Percentiles rank a stretch among this genome's conserved stretches.
phyloP scores from a whole-genome alignment of 2,329 filamentous ascomycete genomes.

The Botrytis elliptica region DNA sequence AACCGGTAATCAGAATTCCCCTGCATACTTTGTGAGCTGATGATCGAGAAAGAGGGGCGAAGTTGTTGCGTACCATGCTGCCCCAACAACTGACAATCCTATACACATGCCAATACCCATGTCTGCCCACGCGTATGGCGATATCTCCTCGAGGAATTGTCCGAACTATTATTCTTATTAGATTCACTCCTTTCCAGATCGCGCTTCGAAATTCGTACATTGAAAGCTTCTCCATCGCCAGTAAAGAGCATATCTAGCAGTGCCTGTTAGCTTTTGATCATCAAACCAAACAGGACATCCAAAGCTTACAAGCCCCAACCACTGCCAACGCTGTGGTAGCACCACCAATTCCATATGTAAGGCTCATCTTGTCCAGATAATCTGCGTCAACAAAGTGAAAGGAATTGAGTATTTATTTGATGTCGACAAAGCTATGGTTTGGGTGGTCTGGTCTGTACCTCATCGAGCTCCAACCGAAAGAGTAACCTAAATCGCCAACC shows the following conservation, averaged over 20 bases:
- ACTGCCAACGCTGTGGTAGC: slow-evolving; percentile 66
- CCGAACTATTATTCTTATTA: slow-evolving; percentile 62
- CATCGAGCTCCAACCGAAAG: slow-evolving; percentile 17
- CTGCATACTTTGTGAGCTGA: slow-evolving; percentile 47
- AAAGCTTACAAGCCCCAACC: slow-evolving; percentile 75
- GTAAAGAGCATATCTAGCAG: slow-evolving; percentile 94
- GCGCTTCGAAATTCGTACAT: slow-evolving; percentile 56
- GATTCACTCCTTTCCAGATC: background rate
- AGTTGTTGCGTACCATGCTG: slow-evolving; percentile 72
- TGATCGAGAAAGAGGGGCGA: background rate
- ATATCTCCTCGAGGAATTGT: slow-evolving; percentile 89
- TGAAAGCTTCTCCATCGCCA: slow-evolving; percentile 92
- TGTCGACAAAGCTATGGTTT: slow-evolving; percentile 14
- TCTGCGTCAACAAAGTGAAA: slow-evolving; percentile 1
- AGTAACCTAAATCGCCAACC: slow-evolving; percentile 25
- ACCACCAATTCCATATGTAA: slow-evolving; percentile 68
- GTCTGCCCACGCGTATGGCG: slow-evolving; percentile 90
- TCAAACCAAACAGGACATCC: slow-evolving; percentile 28
- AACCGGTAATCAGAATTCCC: slow-evolving; percentile 98
- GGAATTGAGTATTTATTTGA: slow-evolving; percentile 10
- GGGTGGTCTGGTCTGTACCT: slow-evolving; percentile 16
- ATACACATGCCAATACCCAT: slow-evolving; percentile 93
- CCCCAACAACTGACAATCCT: slow-evolving; percentile 91
- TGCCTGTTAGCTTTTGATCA: slow-evolving; percentile 32
- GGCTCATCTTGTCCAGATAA: slow-evolving; percentile 58